phyloP scores from a whole-genome alignment of 2,329 filamentous ascomycete genomes.

The Aspergillus alliaceus region DNA sequence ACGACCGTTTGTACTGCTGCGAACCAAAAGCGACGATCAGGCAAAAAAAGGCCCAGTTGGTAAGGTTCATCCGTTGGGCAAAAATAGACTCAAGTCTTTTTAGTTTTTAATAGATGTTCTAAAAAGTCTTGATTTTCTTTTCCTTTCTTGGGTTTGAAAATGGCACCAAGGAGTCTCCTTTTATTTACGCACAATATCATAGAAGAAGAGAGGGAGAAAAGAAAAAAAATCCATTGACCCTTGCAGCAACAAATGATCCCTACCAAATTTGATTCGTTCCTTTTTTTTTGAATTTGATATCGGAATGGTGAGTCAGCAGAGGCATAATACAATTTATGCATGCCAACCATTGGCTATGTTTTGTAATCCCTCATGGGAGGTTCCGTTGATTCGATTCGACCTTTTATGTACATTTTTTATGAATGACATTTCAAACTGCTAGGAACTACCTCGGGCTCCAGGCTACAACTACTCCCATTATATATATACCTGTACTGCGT shows the following conservation, averaged over 20 bases:
- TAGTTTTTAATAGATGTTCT: not conserved
- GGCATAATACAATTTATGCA: not conserved
- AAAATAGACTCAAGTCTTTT: not conserved
- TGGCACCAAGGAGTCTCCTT: not conserved
- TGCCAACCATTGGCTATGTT: too few species aligned
- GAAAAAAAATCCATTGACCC: not conserved
- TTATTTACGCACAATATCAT: not conserved
- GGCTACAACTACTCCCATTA: too few species aligned
- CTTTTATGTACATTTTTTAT: too few species aligned
- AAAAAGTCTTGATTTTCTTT: not conserved
- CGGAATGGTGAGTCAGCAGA: not conserved
- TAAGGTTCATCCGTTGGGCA: not conserved
- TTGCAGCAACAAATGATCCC: not conserved
- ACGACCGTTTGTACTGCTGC: not conserved
- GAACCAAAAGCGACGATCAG: slow-evolving; percentile 3
- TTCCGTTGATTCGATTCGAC: too few species aligned
- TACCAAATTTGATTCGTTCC: too few species aligned
- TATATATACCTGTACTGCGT: too few species aligned
- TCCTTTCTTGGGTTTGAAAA: not conserved
- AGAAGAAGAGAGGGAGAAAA: too few species aligned
- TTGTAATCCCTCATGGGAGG: too few species aligned
- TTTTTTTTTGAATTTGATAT: not conserved
- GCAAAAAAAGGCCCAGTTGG: not conserved
- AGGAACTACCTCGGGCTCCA: too few species aligned
- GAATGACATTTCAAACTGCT: too few species aligned